These are phyloP conservation scores for Epichloe sylvatica DNA, from an alignment of 2,329 filamentous ascomycete species.

Conservation along the genomic window DNA sequence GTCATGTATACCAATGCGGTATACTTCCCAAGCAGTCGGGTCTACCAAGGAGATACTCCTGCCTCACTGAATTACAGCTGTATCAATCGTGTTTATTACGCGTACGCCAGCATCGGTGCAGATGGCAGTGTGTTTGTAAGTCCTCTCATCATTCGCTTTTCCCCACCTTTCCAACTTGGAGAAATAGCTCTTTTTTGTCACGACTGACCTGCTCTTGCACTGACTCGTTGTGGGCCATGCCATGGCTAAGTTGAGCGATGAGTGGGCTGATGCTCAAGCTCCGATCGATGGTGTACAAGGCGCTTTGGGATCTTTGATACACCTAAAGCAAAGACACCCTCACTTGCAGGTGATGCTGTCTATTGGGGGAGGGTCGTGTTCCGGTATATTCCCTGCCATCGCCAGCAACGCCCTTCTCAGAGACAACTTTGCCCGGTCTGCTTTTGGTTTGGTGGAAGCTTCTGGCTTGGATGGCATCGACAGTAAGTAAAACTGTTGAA, in stretches of 20 bases:
- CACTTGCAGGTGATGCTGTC: constrained; percentile 65
- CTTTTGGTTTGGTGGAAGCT: constrained; percentile 51
- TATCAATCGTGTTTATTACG: constrained; percentile 34
- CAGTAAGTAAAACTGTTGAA: constrained; percentile 31
- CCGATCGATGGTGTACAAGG: constrained; percentile 58
- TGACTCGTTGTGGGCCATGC: constrained; percentile 7
- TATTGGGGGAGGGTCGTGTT: constrained; percentile 57
- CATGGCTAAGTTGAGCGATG: constrained; percentile 53
- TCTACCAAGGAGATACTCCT: constrained; percentile 60
- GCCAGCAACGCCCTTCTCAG: constrained; percentile 45
- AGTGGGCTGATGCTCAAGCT: constrained; percentile 60
- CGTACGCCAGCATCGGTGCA: constrained; percentile 33
- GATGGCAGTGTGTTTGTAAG: constrained; percentile 58
- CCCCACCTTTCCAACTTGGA: too few relatives aligned
- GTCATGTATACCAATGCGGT: constrained; percentile 57
- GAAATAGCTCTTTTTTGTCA: too few relatives aligned
- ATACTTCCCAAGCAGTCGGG: constrained; percentile 69
- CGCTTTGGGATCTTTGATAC: constrained; percentile 58
- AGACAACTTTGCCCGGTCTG: constrained; percentile 57
- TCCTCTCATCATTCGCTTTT: constrained; percentile 9
- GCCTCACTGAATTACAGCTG: constrained; percentile 60
- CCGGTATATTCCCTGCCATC: constrained; percentile 52
- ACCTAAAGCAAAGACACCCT: constrained; percentile 55
- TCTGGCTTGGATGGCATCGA: constrained; percentile 53
- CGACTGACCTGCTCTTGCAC: too few relatives aligned